Conservation (phyloP, 2,329 filamentous ascomycete species). For the Talaromyces islandicus region DNA sequence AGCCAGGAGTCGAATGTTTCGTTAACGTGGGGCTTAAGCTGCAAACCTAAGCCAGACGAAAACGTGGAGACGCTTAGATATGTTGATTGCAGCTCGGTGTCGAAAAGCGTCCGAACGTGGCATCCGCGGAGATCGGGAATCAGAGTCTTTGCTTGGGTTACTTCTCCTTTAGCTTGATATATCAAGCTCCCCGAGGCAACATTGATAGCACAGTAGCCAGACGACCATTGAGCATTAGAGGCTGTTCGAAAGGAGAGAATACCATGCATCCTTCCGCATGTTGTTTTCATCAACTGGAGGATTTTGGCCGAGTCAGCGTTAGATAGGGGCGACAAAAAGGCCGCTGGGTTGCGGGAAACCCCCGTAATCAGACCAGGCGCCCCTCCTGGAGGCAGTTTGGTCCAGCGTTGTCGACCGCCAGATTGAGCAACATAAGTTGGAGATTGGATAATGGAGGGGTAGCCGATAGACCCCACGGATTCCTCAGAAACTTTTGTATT, state of each 20-base stretch:
- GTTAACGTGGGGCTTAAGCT: conserved; percentile 43
- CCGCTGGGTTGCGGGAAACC: conserved; percentile 19
- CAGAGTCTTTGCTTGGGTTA: conserved; percentile 41
- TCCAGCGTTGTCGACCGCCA: conserved; percentile 27
- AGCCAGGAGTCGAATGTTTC: conserved; percentile 50
- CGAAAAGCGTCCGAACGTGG: conserved; percentile 43
- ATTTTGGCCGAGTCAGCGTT: conserved; percentile 44
- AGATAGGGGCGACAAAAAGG: conserved; percentile 32
- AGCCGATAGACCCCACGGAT: conserved; percentile 39
- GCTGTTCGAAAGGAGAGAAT: conserved; percentile 46
- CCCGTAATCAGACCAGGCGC: conserved; percentile 18
- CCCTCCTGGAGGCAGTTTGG: conserved; percentile 25
- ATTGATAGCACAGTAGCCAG: conserved; percentile 48
- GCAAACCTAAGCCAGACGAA: conserved; percentile 42
- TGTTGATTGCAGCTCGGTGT: conserved; percentile 38
- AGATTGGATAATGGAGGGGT: conserved; percentile 41
- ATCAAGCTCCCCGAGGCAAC: conserved; percentile 46
- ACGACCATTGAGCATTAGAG: conserved; percentile 40
- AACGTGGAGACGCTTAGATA: conserved; percentile 46
- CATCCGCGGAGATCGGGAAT: conserved; percentile 46
- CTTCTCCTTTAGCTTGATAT: conserved; percentile 46
- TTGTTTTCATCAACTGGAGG: conserved; percentile 47
- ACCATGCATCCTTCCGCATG: conserved; percentile 47
- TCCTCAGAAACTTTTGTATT: conserved; percentile 34
- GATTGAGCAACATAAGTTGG: conserved; percentile 29